Evolutionary conservation across 306 rosid species (phyloP), one percentile per base, ranked within the genome.

Genomic region (Quillaja saponaria): DNA sequence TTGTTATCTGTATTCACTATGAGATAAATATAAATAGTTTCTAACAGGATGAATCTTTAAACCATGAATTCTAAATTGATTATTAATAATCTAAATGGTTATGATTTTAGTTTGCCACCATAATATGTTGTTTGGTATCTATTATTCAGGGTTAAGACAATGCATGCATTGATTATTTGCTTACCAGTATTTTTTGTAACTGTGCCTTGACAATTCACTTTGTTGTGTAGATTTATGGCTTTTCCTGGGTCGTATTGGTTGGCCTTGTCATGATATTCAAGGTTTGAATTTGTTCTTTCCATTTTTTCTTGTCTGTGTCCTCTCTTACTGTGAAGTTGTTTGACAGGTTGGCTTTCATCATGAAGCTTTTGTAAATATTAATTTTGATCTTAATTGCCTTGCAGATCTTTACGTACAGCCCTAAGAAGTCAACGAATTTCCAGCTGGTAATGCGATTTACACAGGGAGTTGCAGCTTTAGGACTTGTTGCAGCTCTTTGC

Each of bases 321-420:
- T n/a, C n/a, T n/a, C n/a, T n/a, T n/a, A n/a, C n/a, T n/a, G n/a
- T n/a, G n/a, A n/a, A n/a, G n/a, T n/a, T n/a, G n/a, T n/a, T n/a
- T n/a, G n/a, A n/a, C n/a, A n/a, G n/a, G n/a, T n/a, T n/a, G n/a
- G n/a, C n/a, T n/a, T n/a, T 13, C 11, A 8, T 49, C 19, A 16
- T 31, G 3, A 4, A 44, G 7, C 38, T 63, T 40, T 18, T 48
- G n/a, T n/a, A n/a, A n/a, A n/a, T n/a, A n/a, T n/a, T n/a, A n/a
- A n/a, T n/a, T n/a, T n/a, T n/a, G n/a, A n/a, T 41, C 51, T 61
- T 28, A 66, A 15, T 35, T 61, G 25, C 61, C 61, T 44, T 74
- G 86, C 81, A 89, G 96, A 71, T 84, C 69, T 92, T 89, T 71
- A 81, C 95, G 60, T 92, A 79, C 81, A 89, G 82, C 80, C 90